These are phyloP conservation scores for Mucor piriformis DNA, from an alignment of 371 early-diverging fungal genomes.

Conservation along the genomic window DNA sequence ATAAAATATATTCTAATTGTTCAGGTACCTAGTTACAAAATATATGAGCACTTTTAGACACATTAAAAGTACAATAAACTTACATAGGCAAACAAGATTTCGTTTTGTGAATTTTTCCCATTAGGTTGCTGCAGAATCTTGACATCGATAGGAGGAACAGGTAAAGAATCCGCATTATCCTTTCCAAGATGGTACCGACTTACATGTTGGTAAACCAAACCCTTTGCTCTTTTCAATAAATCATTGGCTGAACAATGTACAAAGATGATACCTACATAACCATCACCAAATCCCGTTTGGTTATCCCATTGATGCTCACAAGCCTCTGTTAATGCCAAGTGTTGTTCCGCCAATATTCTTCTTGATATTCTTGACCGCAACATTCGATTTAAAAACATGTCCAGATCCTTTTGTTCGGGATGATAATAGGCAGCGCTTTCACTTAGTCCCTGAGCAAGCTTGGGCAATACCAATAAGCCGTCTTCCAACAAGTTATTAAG, in stretches of 20 bases:
- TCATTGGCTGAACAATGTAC: conserved; percentile 59
- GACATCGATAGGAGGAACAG: conserved; percentile 30
- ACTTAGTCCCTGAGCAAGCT: conserved; percentile 82
- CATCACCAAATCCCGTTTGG: conserved; percentile 38
- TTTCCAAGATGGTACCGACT: conserved; percentile 10
- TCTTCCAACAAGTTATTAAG: conserved; percentile 73
- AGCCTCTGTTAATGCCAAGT: conserved; percentile 77
- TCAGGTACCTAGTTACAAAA: conserved; percentile 77
- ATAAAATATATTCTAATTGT: conserved; percentile 93
- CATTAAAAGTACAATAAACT: conserved; percentile 3
- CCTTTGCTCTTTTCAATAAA: conserved; percentile 46
- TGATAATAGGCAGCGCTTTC: conserved; percentile 68
- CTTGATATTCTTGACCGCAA: conserved; percentile 90
- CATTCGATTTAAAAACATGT: conserved; percentile 89
- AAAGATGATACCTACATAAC: conserved; percentile 65
- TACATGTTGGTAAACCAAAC: conserved; percentile 30
- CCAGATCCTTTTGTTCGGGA: conserved; percentile 43
- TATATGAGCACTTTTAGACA: neutral
- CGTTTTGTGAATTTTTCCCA: conserved; percentile 21
- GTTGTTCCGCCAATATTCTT: conserved; percentile 92
- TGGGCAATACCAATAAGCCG: conserved; percentile 83
- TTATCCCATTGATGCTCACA: conserved; percentile 50
- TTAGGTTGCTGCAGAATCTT: conserved; percentile 20
- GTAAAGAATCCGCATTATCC: neutral
- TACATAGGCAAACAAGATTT: conserved; percentile 54